Conservation (phyloP, 1,139 yeast genomes). For the Geotrichum carabidarum region DNA sequence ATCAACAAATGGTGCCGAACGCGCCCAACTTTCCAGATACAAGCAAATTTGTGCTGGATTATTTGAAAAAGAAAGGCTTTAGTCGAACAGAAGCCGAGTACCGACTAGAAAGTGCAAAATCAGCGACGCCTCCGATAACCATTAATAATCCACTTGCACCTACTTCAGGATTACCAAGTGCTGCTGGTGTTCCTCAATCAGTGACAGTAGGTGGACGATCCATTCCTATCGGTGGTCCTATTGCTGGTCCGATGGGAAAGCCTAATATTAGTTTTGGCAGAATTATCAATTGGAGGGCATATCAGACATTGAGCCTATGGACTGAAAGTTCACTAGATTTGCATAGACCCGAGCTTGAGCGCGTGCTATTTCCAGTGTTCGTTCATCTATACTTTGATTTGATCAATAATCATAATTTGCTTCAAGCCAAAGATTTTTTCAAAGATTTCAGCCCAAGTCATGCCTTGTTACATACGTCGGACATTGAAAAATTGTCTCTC, state of each 20-base stretch:
- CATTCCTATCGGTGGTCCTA: slow-evolving; percentile 24
- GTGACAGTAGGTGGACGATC: slow-evolving; percentile 2
- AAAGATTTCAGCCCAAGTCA: slow-evolving; percentile 74
- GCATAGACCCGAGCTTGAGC: slow-evolving; percentile 81
- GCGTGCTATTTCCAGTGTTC: slow-evolving; percentile 83
- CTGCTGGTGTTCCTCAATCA: slow-evolving; percentile 7
- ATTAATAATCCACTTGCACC: slow-evolving; percentile 14
- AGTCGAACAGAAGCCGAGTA: slow-evolving; percentile 91
- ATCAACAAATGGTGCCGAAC: slow-evolving; percentile 2
- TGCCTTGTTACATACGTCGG: slow-evolving; percentile 69
- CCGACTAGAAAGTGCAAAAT: slow-evolving; percentile 77
- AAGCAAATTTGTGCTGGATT: slow-evolving; percentile 59
- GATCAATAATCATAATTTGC: slow-evolving; percentile 54
- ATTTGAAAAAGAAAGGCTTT: slow-evolving; percentile 88
- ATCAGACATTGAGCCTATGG: slow-evolving; percentile 78
- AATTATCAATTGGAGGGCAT: slow-evolving; percentile 48
- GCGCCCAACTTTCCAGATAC: slow-evolving; percentile 12
- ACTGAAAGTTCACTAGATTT: slow-evolving; percentile 86
- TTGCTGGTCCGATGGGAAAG: slow-evolving; percentile 34
- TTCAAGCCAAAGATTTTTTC: slow-evolving; percentile 67
- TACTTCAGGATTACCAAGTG: slow-evolving; percentile 1
- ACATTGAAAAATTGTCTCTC: slow-evolving; percentile 64
- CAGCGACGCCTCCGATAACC: slow-evolving; percentile 49
- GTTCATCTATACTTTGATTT: slow-evolving; percentile 82
- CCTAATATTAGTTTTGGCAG: not conserved